Evolutionary conservation across 192 early-diverging fungal genomes (phyloP).

Genomic region (Piromyces sp.): DNA sequence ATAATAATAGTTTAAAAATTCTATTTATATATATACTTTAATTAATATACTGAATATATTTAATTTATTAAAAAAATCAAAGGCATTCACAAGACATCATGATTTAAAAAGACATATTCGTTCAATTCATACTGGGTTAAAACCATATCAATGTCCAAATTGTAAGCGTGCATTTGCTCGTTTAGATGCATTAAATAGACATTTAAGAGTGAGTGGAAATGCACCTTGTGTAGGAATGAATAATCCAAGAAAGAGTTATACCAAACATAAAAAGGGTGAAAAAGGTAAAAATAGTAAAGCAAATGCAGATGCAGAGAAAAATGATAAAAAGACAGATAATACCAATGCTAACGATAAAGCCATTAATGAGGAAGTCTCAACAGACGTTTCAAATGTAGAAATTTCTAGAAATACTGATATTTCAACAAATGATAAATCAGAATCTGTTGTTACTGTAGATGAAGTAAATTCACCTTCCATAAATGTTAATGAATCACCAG

Average conservation of each 20-base stretch:
- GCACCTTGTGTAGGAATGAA: neutral
- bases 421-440: too few species aligned
- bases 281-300: too few species aligned
- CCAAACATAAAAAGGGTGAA: neutral
- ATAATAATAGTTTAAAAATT: too few species aligned
- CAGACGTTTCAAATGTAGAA: too few species aligned
- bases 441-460: too few species aligned
- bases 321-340: neutral
- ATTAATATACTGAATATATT: too few species aligned
- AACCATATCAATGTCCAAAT: slow-evolving; percentile 51
- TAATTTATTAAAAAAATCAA: neutral
- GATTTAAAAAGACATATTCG: neutral
- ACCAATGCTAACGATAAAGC: neutral
- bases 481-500: too few species aligned
- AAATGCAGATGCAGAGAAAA: too few species aligned
- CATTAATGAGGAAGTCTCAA: neutral
- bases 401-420: too few species aligned
- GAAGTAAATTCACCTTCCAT: too few species aligned
- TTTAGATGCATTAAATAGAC: slow-evolving; percentile 59
- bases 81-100: neutral
- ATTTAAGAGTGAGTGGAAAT: slow-evolving; percentile 11
- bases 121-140: slow-evolving; percentile 51
- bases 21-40: too few species aligned
- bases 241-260: neutral
- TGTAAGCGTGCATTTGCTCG: slow-evolving; percentile 70